Evolutionary conservation across 208 protist species (phyloP).

Genomic region (Vickermania ingenoplastis): DNA sequence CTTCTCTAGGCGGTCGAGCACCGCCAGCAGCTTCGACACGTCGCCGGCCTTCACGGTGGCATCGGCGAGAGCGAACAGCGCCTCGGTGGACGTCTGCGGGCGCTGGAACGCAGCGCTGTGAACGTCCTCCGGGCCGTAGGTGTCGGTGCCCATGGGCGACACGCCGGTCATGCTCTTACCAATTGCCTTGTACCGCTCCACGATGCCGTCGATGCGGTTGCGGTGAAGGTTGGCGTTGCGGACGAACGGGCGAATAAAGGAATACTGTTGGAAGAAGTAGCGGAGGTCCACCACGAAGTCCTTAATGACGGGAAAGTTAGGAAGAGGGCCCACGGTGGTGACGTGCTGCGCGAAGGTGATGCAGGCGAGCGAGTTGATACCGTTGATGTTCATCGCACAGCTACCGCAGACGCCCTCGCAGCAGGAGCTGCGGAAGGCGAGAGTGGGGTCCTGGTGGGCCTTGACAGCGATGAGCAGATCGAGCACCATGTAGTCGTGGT

Average conservation of each 20-base stretch:
- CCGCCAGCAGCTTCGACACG: slow-evolving; percentile 40
- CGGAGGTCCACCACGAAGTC: slow-evolving; percentile 88
- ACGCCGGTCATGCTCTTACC: slow-evolving; percentile 50
- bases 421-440: slow-evolving; percentile 87
- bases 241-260: slow-evolving; percentile 84
- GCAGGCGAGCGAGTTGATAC: slow-evolving; percentile 88
- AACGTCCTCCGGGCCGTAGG: background rate
- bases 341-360: slow-evolving; percentile 79
- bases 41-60: slow-evolving; percentile 58
- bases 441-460: slow-evolving; percentile 85
- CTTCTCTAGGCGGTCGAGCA: slow-evolving; percentile 43
- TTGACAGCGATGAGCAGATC: slow-evolving; percentile 87
- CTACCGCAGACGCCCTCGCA: slow-evolving; percentile 90
- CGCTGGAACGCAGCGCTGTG: too few relatives aligned
- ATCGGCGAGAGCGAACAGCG: slow-evolving; percentile 42
- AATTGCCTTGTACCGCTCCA: slow-evolving; percentile 66
- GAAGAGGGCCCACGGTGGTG: slow-evolving; percentile 79
- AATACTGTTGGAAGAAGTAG: slow-evolving; percentile 89
- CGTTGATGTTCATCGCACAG: slow-evolving; percentile 93
- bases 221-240: slow-evolving; percentile 80
- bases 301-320: slow-evolving; percentile 89
- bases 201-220: slow-evolving; percentile 68
- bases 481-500: slow-evolving; percentile 90
- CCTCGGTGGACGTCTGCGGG: slow-evolving; percentile 29
- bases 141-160: slow-evolving; percentile 14